Percentiles rank a stretch among this genome's conserved stretches.
Evolutionary conservation across 805 yeast species (phyloP).

Genomic region (Myxozyma monticola): DNA sequence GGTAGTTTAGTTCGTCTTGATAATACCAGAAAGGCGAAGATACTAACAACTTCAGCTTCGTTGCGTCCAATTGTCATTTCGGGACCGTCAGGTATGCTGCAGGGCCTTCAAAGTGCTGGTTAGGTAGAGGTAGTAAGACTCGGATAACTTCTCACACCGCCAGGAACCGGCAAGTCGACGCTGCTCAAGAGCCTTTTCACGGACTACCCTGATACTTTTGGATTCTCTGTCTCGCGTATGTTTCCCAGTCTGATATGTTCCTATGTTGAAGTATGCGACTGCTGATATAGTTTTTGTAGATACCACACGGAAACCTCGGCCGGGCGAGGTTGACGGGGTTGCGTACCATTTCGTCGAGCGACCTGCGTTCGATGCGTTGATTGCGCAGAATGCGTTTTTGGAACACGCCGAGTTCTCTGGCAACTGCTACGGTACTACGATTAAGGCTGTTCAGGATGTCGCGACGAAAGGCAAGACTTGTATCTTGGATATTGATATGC

Average conservation of each 20-base stretch:
- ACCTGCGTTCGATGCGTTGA: slow-evolving; percentile 74
- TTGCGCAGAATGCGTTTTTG: slow-evolving; percentile 73
- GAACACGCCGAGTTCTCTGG: slow-evolving; percentile 99
- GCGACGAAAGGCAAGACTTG: slow-evolving; percentile 60
- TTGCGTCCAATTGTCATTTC: slow-evolving; percentile 79
- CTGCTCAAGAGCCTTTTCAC: slow-evolving; percentile 83
- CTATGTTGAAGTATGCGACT: too few relatives aligned
- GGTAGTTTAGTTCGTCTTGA: too few relatives aligned
- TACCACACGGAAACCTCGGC: slow-evolving; percentile 89
- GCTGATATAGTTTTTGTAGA: too few relatives aligned
- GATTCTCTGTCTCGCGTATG: slow-evolving; percentile 80
- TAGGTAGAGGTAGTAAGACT: too few relatives aligned
- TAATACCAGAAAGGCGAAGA: too few relatives aligned
- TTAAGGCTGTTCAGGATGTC: slow-evolving; percentile 79
- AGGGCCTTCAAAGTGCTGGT: too few relatives aligned
- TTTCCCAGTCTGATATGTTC: background rate
- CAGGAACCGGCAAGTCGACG: slow-evolving; percentile 89
- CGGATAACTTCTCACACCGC: background rate
- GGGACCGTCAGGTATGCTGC: slow-evolving; percentile 78
- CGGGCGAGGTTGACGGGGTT: slow-evolving; percentile 84
- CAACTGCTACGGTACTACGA: slow-evolving; percentile 93
- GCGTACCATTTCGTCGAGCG: slow-evolving; percentile 87
- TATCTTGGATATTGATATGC: slow-evolving; percentile 97
- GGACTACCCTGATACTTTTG: slow-evolving; percentile 86
- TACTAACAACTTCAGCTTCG: slow-evolving; percentile 14